Conservation (phyloP, 768 basidiomycete genomes). For the Tricholoma sp. region DNA sequence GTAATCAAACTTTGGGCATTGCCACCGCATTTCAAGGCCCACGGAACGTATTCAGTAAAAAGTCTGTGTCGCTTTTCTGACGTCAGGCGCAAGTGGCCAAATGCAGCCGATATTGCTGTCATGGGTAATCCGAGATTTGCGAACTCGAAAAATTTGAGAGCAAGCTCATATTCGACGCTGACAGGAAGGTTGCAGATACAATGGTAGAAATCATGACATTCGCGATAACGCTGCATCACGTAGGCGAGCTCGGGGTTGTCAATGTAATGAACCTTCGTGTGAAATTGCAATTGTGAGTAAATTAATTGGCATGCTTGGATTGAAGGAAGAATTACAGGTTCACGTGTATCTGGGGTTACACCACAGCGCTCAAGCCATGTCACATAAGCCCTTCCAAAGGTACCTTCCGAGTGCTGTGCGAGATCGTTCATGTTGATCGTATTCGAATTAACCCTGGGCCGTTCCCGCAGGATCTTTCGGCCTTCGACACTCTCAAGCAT, state of each 20-base stretch:
- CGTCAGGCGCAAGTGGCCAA: constrained; percentile 73
- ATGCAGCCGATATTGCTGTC: constrained; percentile 71
- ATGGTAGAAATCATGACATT: constrained; percentile 98
- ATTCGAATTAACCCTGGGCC: constrained; percentile 74
- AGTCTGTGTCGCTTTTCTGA: constrained; percentile 50
- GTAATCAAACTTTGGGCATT: constrained; percentile 73
- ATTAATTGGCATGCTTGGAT: neutral
- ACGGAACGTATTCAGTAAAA: constrained; percentile 82
- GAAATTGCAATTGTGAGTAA: constrained; percentile 4
- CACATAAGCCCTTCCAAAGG: constrained; percentile 81
- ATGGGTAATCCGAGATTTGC: constrained; percentile 89
- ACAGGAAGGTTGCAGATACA: constrained; percentile 87
- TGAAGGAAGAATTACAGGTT: constrained; percentile 58
- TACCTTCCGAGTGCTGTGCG: constrained; percentile 64
- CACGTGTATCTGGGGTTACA: constrained; percentile 91
- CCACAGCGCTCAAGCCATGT: constrained; percentile 87
- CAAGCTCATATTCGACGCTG: constrained; percentile 85
- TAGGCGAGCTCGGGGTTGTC: constrained; percentile 95
- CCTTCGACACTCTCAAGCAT: constrained; percentile 84
- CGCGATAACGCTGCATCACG: constrained; percentile 96
- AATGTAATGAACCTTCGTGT: constrained; percentile 81
- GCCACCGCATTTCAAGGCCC: constrained; percentile 85
- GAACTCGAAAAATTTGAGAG: constrained; percentile 93
- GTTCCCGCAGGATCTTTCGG: constrained; percentile 72
- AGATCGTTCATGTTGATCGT: constrained; percentile 73